Percentiles rank a stretch among this genome's conserved stretches.
These are phyloP conservation scores for Nitzschia sp. DNA, from an alignment of 108 stramenopile genomes.

Conservation along the genomic window DNA sequence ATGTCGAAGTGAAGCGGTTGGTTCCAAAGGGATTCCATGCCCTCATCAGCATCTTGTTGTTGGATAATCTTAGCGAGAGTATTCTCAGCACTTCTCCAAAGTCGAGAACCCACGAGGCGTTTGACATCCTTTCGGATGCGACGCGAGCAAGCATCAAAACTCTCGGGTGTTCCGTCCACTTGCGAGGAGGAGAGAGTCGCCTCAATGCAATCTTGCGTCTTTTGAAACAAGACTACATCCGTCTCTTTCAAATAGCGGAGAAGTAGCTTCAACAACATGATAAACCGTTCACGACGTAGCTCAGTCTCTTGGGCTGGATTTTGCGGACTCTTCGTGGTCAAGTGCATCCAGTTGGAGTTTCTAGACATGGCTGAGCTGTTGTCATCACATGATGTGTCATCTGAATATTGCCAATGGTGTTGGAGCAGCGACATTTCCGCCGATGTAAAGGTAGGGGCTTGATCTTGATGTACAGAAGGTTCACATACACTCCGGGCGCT, in stretches of 20 bases:
- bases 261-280: conserved; percentile 15
- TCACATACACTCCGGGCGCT: background rate
- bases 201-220: background rate
- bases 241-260: conserved; percentile 15
- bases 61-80: conserved; percentile 2
- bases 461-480: background rate
- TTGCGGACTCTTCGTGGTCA: background rate
- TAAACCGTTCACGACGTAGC: conserved; percentile 11
- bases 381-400: background rate
- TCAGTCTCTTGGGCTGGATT: conserved; percentile 1
- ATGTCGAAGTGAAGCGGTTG: too few relatives aligned
- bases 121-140: conserved; percentile 7
- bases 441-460: background rate
- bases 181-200: background rate
- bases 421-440: background rate
- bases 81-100: conserved; percentile 14
- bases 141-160: background rate
- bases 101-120: background rate
- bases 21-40: background rate
- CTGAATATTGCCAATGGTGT: background rate
- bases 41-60: background rate
- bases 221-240: background rate
- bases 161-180: background rate
- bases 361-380: background rate
- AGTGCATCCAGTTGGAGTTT: background rate